Conservation (phyloP, 2,329 filamentous ascomycete genomes). For the Sordariomycetes sp. region DNA sequence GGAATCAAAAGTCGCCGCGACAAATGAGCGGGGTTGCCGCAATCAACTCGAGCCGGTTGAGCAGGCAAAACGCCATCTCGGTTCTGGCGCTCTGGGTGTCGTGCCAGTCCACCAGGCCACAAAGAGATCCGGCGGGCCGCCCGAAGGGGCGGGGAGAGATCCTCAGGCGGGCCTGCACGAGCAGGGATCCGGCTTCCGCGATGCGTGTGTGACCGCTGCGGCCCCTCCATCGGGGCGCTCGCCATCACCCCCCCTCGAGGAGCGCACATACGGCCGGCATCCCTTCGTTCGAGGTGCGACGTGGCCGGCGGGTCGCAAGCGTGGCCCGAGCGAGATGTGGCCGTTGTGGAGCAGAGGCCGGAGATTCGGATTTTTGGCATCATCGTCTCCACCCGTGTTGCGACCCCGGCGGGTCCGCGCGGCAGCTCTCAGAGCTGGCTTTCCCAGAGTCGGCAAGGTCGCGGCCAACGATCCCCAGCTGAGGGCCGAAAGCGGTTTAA, state of each 20-base stretch:
- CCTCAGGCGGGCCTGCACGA: neutral
- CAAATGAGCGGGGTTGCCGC: neutral
- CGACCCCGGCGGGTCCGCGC: neutral
- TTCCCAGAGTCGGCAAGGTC: neutral
- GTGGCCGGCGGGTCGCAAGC: too few relatives aligned
- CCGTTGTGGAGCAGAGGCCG: neutral
- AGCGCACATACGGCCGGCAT: too few relatives aligned
- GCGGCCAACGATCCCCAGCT: neutral
- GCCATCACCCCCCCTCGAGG: too few relatives aligned
- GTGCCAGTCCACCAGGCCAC: neutral
- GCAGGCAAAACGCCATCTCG: neutral
- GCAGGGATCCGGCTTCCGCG: too few relatives aligned
- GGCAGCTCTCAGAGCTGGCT: neutral
- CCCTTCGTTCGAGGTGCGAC: too few relatives aligned
- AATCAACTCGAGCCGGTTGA: too few relatives aligned
- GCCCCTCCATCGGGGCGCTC: too few relatives aligned
- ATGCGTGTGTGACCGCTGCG: too few relatives aligned
- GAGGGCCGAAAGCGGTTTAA: neutral
- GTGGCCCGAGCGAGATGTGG: too few relatives aligned
- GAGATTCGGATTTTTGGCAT: neutral
- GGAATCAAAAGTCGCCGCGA: too few relatives aligned
- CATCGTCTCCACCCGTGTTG: neutral
- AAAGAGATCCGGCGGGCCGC: neutral
- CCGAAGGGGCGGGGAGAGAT: neutral
- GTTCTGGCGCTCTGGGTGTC: neutral